Evolutionary conservation across 2,329 filamentous ascomycete genomes (phyloP), one percentile per base, ranked within the genome.

Genomic region (Fusarium paranaense): DNA sequence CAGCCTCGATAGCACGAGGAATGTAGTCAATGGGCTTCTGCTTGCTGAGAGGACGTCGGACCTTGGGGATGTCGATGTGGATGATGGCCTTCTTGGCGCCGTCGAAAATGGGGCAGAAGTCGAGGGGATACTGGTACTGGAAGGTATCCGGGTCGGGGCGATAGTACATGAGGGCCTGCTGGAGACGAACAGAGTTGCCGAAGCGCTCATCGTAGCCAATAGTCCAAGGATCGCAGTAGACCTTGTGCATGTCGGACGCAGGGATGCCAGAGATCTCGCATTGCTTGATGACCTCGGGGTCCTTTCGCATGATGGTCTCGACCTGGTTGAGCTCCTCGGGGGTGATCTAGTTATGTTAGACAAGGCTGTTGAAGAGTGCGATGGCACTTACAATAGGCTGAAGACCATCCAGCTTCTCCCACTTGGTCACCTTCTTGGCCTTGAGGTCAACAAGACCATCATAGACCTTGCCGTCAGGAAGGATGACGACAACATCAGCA

Each of bases 121-220:
- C 95, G 62, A 98, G 89, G 0, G 95, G 95, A 80, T 92, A 98
- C 42, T 93, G 93, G 83, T 98, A 98, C 84, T 98, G 95, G 82
- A 90, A 94, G 84, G 96, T 94, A 79, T 98, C 95, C 20, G 93
- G 80, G 76, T 96, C 88, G 5, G 95, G 95, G 18, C 95, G 91
- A 83, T 97, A 98, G 87, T 98, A 98, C 95, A 98, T 97, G 64
- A 98, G 86, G 2, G 95, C 95, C 84, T 98, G 95, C 84, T 98
- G 95, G 5, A 98, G 89, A 64, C 95, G 91, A 50, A 94, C 87
- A 50, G 87, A 87, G 81, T 85, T 96, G 71, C 95, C 95, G 78
- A 95, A 97, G 52, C 95, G 92, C 85, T 97, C 94, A 78, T 98
- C 95, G 80, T 95, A 97, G 58, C 95, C 95, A 82, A 98, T 97